Base-by-base conservation (phyloP, 2,329 filamentous ascomycete species). In the Microcyclospora tardicrescens region DNA sequence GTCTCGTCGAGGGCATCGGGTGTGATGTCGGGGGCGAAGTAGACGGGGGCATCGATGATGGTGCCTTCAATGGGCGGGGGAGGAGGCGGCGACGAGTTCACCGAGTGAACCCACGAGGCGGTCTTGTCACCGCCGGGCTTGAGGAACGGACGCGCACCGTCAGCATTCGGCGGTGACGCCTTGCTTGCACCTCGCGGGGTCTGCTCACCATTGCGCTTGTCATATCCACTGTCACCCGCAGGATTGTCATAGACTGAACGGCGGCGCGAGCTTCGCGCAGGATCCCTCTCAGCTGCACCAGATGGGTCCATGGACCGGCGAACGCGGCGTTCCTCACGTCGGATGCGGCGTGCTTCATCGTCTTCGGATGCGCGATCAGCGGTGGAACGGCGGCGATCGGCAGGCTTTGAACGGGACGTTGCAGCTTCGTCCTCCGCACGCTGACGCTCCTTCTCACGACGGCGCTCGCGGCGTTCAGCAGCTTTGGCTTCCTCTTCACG, bases 101-200 rank as follows among this genome's bases (percentile, higher is more conserved):
- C 49, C 1, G 57, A 62, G 41, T 68, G 55, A 8, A 71, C 65
- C 67, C 67, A 71, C 0, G 62, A 66, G 1, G 61, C 61, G 5
- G 67, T 69, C 54, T 69, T 69, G 54, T 69, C 65, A 36, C 61
- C 59, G 40, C 52, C 52, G 46, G 47, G 46, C 44, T 53, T 50
- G 40, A 51, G 48, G 47, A 61, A 61, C 10, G 59, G 58, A 35
- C 36, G 37, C 11, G 33, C 28, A 29, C 44, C 51, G 48, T 53
- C 53, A 50, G 50, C 49, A 40, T 45, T 36, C 19, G 52, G 46
- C 29, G 45, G 19, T 24, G 19, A 24, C 12, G 12, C 14, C 14
- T 10, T 15, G 14, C 14, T n/a, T 6, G 30, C 14, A 15, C 30
- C 30, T 32, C 30, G 35, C 35, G 44, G 45, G 39, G 46, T 42